These are phyloP conservation scores for Leptosphaerulina australis DNA, from an alignment of 2,329 filamentous ascomycete genomes.

Conservation along the genomic window DNA sequence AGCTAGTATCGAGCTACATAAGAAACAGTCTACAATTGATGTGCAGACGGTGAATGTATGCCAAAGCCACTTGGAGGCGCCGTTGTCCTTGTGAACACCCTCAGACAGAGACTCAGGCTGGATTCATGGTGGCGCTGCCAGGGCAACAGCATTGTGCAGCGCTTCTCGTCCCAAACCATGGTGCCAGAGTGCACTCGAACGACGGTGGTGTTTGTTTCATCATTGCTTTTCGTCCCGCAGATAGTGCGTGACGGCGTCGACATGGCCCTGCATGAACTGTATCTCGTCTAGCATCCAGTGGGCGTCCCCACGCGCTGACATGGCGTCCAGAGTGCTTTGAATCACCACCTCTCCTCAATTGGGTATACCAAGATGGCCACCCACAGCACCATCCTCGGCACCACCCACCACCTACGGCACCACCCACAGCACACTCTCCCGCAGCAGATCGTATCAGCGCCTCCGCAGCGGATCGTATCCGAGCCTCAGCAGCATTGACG, in stretches of 20 bases:
- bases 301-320: slow-evolving; percentile 18
- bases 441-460: no score
- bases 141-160: slow-evolving; percentile 13
- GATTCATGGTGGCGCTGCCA: slow-evolving; percentile 1
- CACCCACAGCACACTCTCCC: no score
- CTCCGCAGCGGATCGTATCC: background rate
- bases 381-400: no score
- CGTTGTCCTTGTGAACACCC: slow-evolving; percentile 10
- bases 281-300: background rate
- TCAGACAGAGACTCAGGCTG: slow-evolving; percentile 14
- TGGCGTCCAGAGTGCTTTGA: background rate
- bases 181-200: slow-evolving; percentile 1
- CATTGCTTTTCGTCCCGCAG: slow-evolving; percentile 11
- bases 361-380: background rate
- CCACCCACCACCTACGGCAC: no score
- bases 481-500: slow-evolving; percentile 9
- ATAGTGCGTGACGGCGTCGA: slow-evolving; percentile 15
- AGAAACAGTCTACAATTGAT: slow-evolving; percentile 2
- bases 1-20: background rate
- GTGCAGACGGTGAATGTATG: background rate
- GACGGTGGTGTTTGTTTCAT: slow-evolving; percentile 11
- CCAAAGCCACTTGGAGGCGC: slow-evolving; percentile 1
- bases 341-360: slow-evolving; percentile 3
- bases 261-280: slow-evolving; percentile 25
- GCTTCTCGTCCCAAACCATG: background rate